Evolutionary conservation across 2,329 filamentous ascomycete species (phyloP), one percentile per base, ranked within the genome.

Genomic region (Beauveria sp.): DNA sequence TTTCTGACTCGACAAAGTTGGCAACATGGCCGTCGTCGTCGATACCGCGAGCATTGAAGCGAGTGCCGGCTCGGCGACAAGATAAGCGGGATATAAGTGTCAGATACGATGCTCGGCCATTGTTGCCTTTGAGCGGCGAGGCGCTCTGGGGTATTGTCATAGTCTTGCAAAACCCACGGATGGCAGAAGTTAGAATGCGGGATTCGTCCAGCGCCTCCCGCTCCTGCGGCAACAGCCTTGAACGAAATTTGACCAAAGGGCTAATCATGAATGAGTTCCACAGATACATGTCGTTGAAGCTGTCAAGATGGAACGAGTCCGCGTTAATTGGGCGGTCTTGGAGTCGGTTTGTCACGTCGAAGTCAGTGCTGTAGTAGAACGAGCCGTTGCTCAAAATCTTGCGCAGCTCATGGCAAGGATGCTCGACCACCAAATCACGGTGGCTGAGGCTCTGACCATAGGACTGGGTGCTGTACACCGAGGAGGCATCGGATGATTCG

Each of bases 181-280:
- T 97, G 10, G 93, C 93, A 66, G 91, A 96, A 0, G 92, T 99
- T 62, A 99, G 77, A 59, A 97, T 92, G 46, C 89, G 84, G 22
- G 92, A 96, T 3, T 83, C 80, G 76, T 99, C 94, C n/a, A 99
- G 81, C 5, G 86, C 86, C 63, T 85, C 82, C 66, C 88, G 88
- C 67, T 97, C 91, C 59, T 84, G 82, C 6, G 84, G 83, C 63
- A 91, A 83, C 52, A 99, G 80, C 20, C 90, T 84, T 34, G 89
- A 92, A 48, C 94, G 87, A 72, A 99, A 97, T 71, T 92, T 84
- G 34, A 97, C 87, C 59, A 99, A 80, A 5, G 94, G 92, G 65
- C 89, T 88, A 68, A 99, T 96, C 92, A 99, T 97, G 75, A 96
- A 97, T 3, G 91, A 96, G 71, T 99, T 99, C 94, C 94, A 99